Evolutionary conservation across 805 yeast genomes (phyloP).

Genomic region (Cyberlindnera mississippiensis): DNA sequence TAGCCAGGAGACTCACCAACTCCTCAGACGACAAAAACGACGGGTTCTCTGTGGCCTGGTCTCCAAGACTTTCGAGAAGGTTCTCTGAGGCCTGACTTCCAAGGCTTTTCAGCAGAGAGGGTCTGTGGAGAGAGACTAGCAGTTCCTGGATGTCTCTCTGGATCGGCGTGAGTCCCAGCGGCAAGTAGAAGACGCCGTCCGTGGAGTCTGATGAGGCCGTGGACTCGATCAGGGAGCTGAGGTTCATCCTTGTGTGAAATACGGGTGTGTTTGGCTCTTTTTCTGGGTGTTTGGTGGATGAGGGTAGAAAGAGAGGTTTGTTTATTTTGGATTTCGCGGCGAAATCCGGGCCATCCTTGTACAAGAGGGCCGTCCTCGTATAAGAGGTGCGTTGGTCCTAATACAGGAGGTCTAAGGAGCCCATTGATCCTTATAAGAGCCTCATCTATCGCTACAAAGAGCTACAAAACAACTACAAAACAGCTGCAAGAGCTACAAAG

Average conservation of each 20-base stretch:
- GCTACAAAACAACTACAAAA: too few relatives aligned
- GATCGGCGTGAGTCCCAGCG: constrained; percentile 40
- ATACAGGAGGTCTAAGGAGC: too few relatives aligned
- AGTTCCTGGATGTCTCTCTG: constrained; percentile 43
- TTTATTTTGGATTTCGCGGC: not conserved
- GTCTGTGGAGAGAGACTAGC: constrained; percentile 39
- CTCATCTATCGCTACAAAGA: too few relatives aligned
- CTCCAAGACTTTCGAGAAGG: too few relatives aligned
- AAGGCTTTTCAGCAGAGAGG: constrained; percentile 24
- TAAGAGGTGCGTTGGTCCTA: not conserved
- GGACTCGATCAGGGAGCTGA: constrained; percentile 14
- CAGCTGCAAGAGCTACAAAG: too few relatives aligned
- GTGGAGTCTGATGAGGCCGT: constrained; percentile 2
- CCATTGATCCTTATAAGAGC: not conserved
- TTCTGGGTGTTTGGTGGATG: not conserved
- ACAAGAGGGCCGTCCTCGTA: too few relatives aligned
- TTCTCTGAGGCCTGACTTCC: too few relatives aligned
- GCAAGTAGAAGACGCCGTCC: constrained; percentile 28
- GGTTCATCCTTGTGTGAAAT: constrained; percentile 7
- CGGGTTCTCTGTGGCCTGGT: too few relatives aligned
- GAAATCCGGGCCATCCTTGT: not conserved
- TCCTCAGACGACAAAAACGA: constrained; percentile 16
- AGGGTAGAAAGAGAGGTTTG: not conserved
- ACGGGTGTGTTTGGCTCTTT: not conserved
- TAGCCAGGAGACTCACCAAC: constrained; percentile 25